Evolutionary conservation across 2,329 filamentous ascomycete genomes (phyloP).

Genomic region (Tolypocladium endophyticum): DNA sequence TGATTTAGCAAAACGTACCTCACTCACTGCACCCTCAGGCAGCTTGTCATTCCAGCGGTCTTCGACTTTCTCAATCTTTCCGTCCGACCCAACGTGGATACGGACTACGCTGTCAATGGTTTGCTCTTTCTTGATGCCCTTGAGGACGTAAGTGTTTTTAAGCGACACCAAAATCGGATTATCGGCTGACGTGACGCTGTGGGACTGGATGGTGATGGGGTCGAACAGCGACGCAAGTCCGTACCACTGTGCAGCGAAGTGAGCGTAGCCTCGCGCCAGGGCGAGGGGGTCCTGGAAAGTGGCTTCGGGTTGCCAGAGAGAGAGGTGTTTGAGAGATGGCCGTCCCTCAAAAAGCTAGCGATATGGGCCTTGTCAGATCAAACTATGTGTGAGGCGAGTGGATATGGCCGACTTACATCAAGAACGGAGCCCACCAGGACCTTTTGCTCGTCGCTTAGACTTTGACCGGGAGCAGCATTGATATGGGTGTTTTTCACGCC

Average conservation of each 20-base stretch:
- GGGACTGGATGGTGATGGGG: constrained; percentile 36
- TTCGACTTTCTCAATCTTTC: constrained; percentile 23
- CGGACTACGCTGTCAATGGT: constrained; percentile 32
- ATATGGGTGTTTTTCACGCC: neutral
- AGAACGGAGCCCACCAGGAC: neutral
- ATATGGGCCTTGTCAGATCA: neutral
- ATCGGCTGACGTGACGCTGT: constrained; percentile 40
- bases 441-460: neutral
- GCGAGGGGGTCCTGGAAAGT: constrained; percentile 50
- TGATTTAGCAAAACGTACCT: constrained; percentile 14
- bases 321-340: constrained; percentile 46
- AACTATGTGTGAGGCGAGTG: neutral
- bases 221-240: constrained; percentile 47
- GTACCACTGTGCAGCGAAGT: constrained; percentile 42
- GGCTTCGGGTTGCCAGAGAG: constrained; percentile 47
- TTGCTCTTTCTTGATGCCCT: constrained; percentile 32
- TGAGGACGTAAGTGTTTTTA: constrained; percentile 24
- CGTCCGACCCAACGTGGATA: constrained; percentile 20
- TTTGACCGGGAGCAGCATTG: neutral
- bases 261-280: constrained; percentile 41
- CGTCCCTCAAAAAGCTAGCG: constrained; percentile 46
- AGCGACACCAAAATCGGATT: constrained; percentile 49
- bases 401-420: neutral
- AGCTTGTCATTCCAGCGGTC: constrained; percentile 26
- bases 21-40: constrained; percentile 20